Evolutionary conservation across 495 filamentous ascomycete genomes (phyloP).

Genomic region (Pyrenula massariospora): DNA sequence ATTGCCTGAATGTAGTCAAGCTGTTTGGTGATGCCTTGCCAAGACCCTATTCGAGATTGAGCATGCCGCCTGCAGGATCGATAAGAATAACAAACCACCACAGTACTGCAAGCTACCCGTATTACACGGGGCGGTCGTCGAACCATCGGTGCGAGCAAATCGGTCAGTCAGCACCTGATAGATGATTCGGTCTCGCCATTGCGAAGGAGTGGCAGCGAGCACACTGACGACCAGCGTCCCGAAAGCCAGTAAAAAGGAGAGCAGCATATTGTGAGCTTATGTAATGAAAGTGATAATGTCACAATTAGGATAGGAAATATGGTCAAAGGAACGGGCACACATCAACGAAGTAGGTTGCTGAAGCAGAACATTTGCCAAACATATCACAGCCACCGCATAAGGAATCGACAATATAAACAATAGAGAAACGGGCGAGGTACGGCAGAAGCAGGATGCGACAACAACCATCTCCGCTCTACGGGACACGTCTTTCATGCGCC

Average conservation of each 20-base stretch:
- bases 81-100: constrained; percentile 33
- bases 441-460: background rate
- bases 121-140: constrained; percentile 43
- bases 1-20: constrained; percentile 41
- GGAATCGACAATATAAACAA: background rate
- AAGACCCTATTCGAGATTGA: constrained; percentile 33
- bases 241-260: background rate
- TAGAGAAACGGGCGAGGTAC: background rate
- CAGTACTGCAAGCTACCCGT: constrained; percentile 43
- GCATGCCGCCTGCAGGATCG: background rate
- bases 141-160: constrained; percentile 56
- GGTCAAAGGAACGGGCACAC: background rate
- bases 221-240: background rate
- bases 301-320: background rate
- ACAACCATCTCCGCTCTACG: background rate
- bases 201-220: constrained; percentile 26
- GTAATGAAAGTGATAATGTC: background rate
- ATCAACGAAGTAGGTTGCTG: background rate
- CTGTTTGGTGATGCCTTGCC: constrained; percentile 46
- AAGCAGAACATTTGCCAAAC: background rate
- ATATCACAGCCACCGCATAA: background rate
- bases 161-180: constrained; percentile 71
- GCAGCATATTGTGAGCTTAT: background rate
- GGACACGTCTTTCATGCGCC: background rate
- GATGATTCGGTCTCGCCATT: constrained; percentile 55